Base-by-base conservation (phyloP, 1,139 yeast species). In the Yamadazyma triangularis region DNA sequence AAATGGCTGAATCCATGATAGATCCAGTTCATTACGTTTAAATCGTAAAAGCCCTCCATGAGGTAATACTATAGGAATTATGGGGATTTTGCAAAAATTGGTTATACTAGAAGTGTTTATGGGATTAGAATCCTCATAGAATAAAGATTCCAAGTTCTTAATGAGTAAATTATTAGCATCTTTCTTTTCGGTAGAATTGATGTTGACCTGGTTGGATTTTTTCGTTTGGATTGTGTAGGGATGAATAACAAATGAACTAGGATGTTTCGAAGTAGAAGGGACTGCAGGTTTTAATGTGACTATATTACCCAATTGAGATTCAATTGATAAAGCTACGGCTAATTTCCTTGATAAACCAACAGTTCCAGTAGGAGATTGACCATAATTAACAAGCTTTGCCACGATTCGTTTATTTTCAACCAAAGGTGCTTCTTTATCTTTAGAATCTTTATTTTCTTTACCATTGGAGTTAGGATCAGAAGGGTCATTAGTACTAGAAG, bases 11-110 rank as follows among this genome's bases (percentile, higher is more conserved):
- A 69, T 47, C 80, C 83, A 78, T 2, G 68, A 57, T 30, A 50
- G 52, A 2, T 60, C 49, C 18, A 65, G 71, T 19, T 67, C 63
- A 32, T 59, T 58, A 40, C 63, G 62, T 31, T 72, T 74, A 41
- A 81, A 67, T 31, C 67, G 75, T 11, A 85, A 38, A 5, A 78
- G 42, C 0, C 83, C 93, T 7, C 95, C 95, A 26, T 63, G 43
- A 0, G 84, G 82, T 15, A 83, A 56, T 1, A 68, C 28, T 1
- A 54, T 56, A 0, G 69, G 61, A 4, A 75, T 55, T 0, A 63
- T 59, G 0, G 91, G 88, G 2, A 78, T 40, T 29, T 61, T 68
- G 29, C 61, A 41, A 25, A 56, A 67, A 41, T 73, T 74, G 0
- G 83, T 70, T 16, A 78, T 44, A 0, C 77, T 66, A 0, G 64